Percentiles rank a stretch among this genome's conserved stretches.
phyloP scores from a whole-genome alignment of 345 rosid genomes.

The Mangifera indica region DNA sequence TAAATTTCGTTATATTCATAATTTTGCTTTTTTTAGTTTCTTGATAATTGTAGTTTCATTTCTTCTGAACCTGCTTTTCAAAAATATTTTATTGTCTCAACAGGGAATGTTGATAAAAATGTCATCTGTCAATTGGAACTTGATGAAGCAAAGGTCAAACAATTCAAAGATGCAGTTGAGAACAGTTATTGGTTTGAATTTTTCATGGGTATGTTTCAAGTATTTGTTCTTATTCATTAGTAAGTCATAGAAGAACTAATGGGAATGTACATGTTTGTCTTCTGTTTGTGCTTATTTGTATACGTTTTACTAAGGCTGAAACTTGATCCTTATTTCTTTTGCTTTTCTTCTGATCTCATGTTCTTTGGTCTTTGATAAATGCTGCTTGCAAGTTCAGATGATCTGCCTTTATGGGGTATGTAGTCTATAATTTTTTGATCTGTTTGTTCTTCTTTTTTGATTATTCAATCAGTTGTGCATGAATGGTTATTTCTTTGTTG shows the following conservation, averaged over 20 bases:
- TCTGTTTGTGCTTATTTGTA: background rate
- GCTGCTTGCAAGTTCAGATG: conserved; percentile 63
- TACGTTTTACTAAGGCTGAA: conserved; percentile 4
- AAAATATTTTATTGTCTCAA: background rate
- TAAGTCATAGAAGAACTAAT: background rate
- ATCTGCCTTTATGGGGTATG: conserved; percentile 94
- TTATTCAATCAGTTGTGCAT: conserved; percentile 15
- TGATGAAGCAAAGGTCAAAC: conserved; percentile 63
- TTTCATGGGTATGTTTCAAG: conserved; percentile 77
- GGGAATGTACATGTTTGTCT: background rate
- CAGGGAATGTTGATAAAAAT: conserved; percentile 65
- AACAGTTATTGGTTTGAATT: conserved; percentile 91
- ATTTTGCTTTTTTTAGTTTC: conserved; percentile 8
- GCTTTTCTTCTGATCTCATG: conserved; percentile 24
- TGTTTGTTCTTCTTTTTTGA: background rate
- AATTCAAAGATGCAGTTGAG: conserved; percentile 87
- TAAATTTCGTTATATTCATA: conserved; percentile 12
- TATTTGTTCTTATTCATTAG: conserved; percentile 2
- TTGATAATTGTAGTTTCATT: conserved; percentile 1
- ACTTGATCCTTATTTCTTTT: conserved; percentile 27
- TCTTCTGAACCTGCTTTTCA: background rate
- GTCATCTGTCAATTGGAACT: conserved; percentile 65
- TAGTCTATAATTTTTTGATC: background rate
- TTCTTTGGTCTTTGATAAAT: conserved; percentile 18
- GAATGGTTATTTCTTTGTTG: conserved; percentile 12